Base-by-base conservation (phyloP, 129 eudicot genomes). In the Ambrosia artemisiifolia region DNA sequence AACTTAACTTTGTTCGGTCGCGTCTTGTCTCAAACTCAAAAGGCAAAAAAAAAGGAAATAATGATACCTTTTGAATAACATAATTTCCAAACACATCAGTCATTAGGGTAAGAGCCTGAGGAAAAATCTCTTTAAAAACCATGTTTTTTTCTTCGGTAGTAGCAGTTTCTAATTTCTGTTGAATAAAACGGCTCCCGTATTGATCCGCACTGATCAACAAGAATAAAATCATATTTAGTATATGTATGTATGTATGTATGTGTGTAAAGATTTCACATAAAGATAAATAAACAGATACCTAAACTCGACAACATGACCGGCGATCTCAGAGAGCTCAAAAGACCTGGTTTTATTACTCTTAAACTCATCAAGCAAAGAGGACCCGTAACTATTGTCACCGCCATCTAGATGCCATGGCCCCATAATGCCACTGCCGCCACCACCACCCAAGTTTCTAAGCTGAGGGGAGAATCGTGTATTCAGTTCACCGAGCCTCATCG, bases 21-120 rank as follows among this genome's bases (percentile, higher is more conserved):
- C 60, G 17, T 57, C 65, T 38, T 28, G 44, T 35, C 10, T 57
- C 5, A 48, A 28, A 62, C 9, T 14, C 12, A 32, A 18, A 13
- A 67, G 5, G n/a, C n/a, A 65, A 11, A 13, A 18, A 65, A 20
- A 55, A 56, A 18, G 51, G 24, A 70, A 42, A 30, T 2, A 30
- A 65, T 34, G 18, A 73, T 88, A 92, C 97, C 97, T 92, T 92
- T 55, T 92, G 97, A 55, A 92, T 80, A 32, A 92, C 97, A 65
- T 92, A 92, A 81, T 92, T 92, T 17, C 97, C 97, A 63, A 92
- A 92, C 11, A 92, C 97, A 73, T 92, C 97, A 36, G 97, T 92
- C 97, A 92, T 92, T 69, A 92, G 51, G 50, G 94, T 83, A 62
- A 88, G 91, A 67, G 97, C 94, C 71, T 88, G 88, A 12, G 97